Percentiles rank a stretch among this genome's conserved stretches.
Conservation (phyloP, 164 flowering plant genomes). For the Aristolochia fimbriata region DNA sequence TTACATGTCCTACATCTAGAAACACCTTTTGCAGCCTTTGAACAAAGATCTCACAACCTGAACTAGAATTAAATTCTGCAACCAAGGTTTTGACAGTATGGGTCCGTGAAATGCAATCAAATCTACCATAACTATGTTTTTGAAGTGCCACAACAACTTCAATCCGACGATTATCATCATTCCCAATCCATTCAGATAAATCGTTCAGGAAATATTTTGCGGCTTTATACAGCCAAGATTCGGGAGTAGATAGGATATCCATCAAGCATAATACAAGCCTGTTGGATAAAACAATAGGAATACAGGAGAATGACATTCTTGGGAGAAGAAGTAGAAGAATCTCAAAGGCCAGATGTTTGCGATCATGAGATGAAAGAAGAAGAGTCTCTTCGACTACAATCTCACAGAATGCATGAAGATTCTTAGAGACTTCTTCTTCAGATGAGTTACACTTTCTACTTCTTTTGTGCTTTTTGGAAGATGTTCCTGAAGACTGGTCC, state of each 20-base stretch:
- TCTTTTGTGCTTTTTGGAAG: conserved; percentile 60
- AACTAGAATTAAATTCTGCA: conserved; percentile 54
- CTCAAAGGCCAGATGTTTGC: conserved; percentile 86
- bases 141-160: conserved; percentile 72
- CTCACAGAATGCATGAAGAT: conserved; percentile 50
- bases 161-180: conserved; percentile 65
- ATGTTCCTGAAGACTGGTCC: conserved; percentile 26
- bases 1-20: conserved; percentile 58
- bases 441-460: conserved; percentile 53
- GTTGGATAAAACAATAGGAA: conserved; percentile 53
- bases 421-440: conserved; percentile 52
- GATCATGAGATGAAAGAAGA: conserved; percentile 85
- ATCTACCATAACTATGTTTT: conserved; percentile 74
- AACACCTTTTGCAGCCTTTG: conserved; percentile 67
- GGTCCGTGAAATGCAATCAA: conserved; percentile 67
- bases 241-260: conserved; percentile 77
- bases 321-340: conserved; percentile 69
- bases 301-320: conserved; percentile 57
- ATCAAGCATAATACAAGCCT: conserved; percentile 79
- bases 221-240: conserved; percentile 81
- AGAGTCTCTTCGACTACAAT: conserved; percentile 78
- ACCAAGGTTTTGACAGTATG: conserved; percentile 61
- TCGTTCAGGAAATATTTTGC: conserved; percentile 61
- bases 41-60: conserved; percentile 70
- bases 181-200: conserved; percentile 42